A percentile compares a stretch with the other conserved stretches of the same genome.
Conservation (phyloP, 139 green algal species). For the Trebouxia sp. region DNA sequence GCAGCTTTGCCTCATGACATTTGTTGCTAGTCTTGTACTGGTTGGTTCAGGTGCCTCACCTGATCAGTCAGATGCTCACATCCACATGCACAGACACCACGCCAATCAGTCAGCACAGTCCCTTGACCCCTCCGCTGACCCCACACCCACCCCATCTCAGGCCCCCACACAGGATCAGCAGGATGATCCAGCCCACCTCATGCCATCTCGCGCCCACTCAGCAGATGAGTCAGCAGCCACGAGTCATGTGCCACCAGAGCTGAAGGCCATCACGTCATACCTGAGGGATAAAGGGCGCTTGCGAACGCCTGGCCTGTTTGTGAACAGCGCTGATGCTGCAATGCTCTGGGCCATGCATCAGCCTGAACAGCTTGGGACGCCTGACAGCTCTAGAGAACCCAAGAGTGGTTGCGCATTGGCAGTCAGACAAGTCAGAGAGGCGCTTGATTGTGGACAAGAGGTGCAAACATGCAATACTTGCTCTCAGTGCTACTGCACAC, state of each 20-base stretch:
- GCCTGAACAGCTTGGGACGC: not conserved
- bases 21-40: too few relatives aligned
- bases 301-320: constrained; percentile 45
- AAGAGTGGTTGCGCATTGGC: not conserved
- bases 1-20: too few relatives aligned
- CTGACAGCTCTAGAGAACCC: not conserved
- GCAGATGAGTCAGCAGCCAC: not conserved
- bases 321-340: constrained; percentile 35
- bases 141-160: not conserved
- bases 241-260: constrained; percentile 1
- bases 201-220: not conserved
- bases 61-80: not conserved
- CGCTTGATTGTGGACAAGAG: constrained; percentile 18
- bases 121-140: not conserved
- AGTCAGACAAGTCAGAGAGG: constrained; percentile 2
- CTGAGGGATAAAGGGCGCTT: constrained; percentile 34
- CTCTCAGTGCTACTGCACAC: not conserved
- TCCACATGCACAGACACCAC: not conserved
- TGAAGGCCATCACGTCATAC: constrained; percentile 3
- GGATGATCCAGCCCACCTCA: not conserved
- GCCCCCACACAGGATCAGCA: not conserved
- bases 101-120: not conserved
- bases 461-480: not conserved
- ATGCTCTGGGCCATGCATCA: constrained; percentile 18
- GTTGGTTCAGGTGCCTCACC: too few relatives aligned